These are phyloP conservation scores for Macrotyloma uniflorum DNA, from an alignment of 306 rosid species.

Conservation along the genomic window DNA sequence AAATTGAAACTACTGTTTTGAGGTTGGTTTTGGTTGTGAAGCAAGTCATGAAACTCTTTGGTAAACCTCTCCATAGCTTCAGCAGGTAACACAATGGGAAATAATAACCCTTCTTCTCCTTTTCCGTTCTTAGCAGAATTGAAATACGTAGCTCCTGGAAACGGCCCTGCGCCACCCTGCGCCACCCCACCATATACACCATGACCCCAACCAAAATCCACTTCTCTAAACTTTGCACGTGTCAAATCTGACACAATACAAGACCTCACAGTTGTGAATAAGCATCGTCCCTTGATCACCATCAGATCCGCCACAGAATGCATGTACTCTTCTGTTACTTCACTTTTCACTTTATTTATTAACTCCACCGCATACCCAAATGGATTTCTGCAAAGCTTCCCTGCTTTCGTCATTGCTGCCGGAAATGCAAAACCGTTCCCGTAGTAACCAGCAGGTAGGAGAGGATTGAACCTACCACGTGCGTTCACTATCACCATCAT, in stretches of 20 bases:
- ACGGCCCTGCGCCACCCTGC: neutral
- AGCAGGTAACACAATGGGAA: slow-evolving; percentile 46
- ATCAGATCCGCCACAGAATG: slow-evolving; percentile 48
- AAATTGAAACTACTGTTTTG: no score
- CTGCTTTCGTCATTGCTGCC: neutral
- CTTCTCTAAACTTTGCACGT: neutral
- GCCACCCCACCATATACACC: slow-evolving; percentile 46
- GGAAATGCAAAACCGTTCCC: slow-evolving; percentile 24
- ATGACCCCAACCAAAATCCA: slow-evolving; percentile 64
- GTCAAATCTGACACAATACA: slow-evolving; percentile 38
- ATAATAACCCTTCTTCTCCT: slow-evolving; percentile 48
- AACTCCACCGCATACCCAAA: slow-evolving; percentile 28
- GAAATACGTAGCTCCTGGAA: slow-evolving; percentile 3
- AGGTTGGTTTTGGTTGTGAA: neutral
- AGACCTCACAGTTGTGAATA: neutral
- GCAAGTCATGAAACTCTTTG: slow-evolving; percentile 32
- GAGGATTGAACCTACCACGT: slow-evolving; percentile 9
- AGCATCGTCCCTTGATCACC: slow-evolving; percentile 35
- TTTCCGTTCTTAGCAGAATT: neutral
- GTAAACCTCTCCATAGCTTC: slow-evolving; percentile 49
- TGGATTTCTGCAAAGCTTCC: slow-evolving; percentile 1
- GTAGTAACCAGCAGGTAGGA: slow-evolving; percentile 25
- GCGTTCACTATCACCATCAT: neutral
- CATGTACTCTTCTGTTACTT: slow-evolving; percentile 34
- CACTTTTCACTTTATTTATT: slow-evolving; percentile 28